Percentiles rank a stretch among this genome's conserved stretches.
phyloP scores from a whole-genome alignment of 2,329 filamentous ascomycete genomes.

The Botrytis elliptica region DNA sequence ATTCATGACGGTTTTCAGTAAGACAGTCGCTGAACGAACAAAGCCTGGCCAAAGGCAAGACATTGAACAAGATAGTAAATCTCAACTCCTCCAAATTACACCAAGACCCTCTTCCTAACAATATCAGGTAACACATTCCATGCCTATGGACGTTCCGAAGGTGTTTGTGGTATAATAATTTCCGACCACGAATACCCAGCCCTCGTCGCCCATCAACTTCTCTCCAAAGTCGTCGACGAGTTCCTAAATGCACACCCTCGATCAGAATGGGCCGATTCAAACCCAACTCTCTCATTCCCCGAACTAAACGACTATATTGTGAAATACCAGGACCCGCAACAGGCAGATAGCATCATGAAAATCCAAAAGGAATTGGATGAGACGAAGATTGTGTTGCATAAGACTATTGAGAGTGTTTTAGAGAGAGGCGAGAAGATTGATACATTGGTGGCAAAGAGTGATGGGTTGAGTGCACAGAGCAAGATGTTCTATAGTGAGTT shows the following conservation, averaged over 20 bases:
- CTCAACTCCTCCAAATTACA: background rate
- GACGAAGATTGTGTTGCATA: conserved; percentile 95
- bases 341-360: conserved; percentile 90
- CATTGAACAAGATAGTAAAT: conserved; percentile 73
- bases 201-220: conserved; percentile 80
- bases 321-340: conserved; percentile 67
- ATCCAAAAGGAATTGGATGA: conserved; percentile 97
- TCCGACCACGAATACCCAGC: conserved; percentile 72
- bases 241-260: conserved; percentile 76
- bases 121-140: conserved; percentile 69
- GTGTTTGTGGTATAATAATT: conserved; percentile 74
- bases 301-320: conserved; percentile 75
- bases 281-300: conserved; percentile 60
- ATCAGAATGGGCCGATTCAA: conserved; percentile 60
- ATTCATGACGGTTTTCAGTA: conserved; percentile 82
- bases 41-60: conserved; percentile 78
- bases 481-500: conserved; percentile 93
- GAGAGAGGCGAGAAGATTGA: conserved; percentile 97
- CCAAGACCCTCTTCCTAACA: conserved; percentile 13
- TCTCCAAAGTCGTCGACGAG: conserved; percentile 84
- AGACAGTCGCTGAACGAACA: conserved; percentile 84
- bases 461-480: conserved; percentile 84
- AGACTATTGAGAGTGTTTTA: conserved; percentile 87
- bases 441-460: conserved; percentile 87
- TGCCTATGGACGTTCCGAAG: conserved; percentile 72